Conservation (phyloP, 352 stramenopile genomes). For the Phytopythium oedochilum region DNA sequence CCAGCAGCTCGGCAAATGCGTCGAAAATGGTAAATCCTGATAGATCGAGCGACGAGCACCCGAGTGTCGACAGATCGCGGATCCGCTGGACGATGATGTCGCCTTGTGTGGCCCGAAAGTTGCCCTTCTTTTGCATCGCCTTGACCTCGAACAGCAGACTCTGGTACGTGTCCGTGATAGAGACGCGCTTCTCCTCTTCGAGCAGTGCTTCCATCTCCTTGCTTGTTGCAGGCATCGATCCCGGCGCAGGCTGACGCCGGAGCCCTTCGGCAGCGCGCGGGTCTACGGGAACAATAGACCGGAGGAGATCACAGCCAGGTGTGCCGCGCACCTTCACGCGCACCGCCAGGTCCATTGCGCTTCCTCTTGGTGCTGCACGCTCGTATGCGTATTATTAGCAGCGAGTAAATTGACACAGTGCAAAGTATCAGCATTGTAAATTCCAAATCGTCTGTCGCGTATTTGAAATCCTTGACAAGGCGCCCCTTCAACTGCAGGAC, state of each 20-base stretch:
- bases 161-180: conserved; percentile 62
- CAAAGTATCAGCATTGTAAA: too few species aligned
- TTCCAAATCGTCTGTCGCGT: too few species aligned
- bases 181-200: conserved; percentile 55
- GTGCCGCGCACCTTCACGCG: conserved; percentile 39
- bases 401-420: too few species aligned
- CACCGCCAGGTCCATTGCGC: conserved; percentile 15
- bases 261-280: conserved; percentile 54
- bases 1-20: conserved; percentile 50
- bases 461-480: too few species aligned
- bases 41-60: conserved; percentile 40
- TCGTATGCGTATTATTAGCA: too few species aligned
- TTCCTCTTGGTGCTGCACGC: neutral
- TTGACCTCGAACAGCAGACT: conserved; percentile 62
- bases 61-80: conserved; percentile 27
- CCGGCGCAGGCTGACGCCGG: conserved; percentile 16
- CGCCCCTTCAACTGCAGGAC: neutral
- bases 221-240: neutral
- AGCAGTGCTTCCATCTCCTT: conserved; percentile 44
- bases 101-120: conserved; percentile 59
- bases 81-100: conserved; percentile 52
- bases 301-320: conserved; percentile 39
- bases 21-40: conserved; percentile 51
- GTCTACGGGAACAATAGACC: conserved; percentile 42
- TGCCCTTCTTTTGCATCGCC: conserved; percentile 49